Evolutionary conservation across 2,329 filamentous ascomycete genomes (phyloP).

Genomic region (Colletotrichum sp.): DNA sequence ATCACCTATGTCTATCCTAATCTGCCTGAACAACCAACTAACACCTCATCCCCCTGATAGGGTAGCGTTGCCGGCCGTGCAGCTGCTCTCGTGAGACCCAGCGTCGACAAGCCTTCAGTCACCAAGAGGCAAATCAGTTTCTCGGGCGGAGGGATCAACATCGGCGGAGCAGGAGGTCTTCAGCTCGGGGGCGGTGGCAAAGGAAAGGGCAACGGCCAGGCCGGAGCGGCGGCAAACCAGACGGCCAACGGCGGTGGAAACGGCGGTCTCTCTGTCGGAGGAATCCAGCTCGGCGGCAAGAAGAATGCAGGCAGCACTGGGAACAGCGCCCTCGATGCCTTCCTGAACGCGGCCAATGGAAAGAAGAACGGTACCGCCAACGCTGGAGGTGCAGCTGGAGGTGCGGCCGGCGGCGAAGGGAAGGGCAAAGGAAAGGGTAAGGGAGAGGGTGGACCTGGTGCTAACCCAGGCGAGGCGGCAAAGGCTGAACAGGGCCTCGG

Average conservation of each 20-base stretch:
- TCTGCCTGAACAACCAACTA: neutral
- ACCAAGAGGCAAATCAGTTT: constrained; percentile 10
- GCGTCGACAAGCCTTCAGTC: neutral
- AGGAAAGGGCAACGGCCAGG: neutral
- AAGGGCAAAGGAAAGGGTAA: neutral
- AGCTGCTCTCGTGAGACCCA: neutral
- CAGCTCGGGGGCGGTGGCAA: neutral
- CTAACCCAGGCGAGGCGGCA: neutral
- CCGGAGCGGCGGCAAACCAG: neutral
- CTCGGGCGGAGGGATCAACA: neutral
- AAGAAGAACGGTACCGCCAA: constrained; percentile 11
- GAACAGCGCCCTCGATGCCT: constrained; percentile 6
- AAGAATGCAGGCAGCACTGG: neutral
- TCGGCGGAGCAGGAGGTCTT: neutral
- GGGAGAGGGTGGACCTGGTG: neutral
- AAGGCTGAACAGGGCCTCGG: constrained; percentile 3
- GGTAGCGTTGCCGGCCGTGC: constrained; percentile 9
- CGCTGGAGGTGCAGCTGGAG: neutral
- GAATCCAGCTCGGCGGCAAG: neutral
- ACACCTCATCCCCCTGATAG: neutral
- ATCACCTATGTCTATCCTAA: too few relatives aligned
- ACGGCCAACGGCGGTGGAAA: neutral
- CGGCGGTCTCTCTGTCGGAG: constrained; percentile 3
- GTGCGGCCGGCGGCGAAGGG: neutral
- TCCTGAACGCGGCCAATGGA: neutral